These are phyloP conservation scores for Pyrus communis DNA, from an alignment of 306 rosid species.

Conservation along the genomic window DNA sequence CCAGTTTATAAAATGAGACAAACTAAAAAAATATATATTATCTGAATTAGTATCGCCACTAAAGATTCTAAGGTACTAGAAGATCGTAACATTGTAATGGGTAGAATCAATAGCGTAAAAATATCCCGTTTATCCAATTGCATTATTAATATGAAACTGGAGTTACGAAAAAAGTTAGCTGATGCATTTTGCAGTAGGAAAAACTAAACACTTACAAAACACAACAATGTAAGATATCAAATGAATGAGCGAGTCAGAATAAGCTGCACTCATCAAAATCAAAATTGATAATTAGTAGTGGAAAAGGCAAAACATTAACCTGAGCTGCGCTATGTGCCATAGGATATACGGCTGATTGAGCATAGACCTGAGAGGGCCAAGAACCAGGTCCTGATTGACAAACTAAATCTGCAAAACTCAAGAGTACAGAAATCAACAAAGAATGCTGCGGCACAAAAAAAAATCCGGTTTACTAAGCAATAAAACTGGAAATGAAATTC, in stretches of 20 bases:
- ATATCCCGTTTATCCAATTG: not conserved
- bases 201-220: not conserved
- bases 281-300: not conserved
- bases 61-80: not conserved
- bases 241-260: not conserved
- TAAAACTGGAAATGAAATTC: not conserved
- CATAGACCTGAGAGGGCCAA: constrained; percentile 85
- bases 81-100: not conserved
- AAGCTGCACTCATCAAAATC: not conserved
- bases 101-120: not conserved
- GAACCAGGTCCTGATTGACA: constrained; percentile 98
- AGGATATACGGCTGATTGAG: constrained; percentile 84
- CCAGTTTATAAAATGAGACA: constrained; percentile 4
- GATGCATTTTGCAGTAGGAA: not conserved
- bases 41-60: not conserved
- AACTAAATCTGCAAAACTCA: constrained; percentile 63
- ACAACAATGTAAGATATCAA: not conserved
- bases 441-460: not conserved
- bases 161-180: not conserved
- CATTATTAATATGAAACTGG: not conserved
- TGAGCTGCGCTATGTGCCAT: constrained; percentile 99
- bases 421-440: constrained; percentile 14
- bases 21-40: not conserved
- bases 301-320: constrained; percentile 35
- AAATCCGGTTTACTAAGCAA: not conserved